Evolutionary conservation across 140 eudicot genomes (phyloP).

Genomic region (Flaveria floridana): DNA sequence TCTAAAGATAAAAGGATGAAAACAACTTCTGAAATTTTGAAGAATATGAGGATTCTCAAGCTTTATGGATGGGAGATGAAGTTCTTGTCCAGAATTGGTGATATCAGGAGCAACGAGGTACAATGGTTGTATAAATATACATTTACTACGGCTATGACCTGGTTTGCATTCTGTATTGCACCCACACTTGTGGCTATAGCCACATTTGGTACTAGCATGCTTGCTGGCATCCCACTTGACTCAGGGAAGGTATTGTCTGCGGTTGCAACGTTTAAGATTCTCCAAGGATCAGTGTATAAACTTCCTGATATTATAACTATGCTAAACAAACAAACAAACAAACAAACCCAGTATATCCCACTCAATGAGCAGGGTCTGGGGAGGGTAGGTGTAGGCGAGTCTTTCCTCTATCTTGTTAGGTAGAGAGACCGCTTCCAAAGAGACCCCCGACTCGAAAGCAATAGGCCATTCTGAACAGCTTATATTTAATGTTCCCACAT

Average conservation of each 20-base stretch:
- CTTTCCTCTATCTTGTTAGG: too few relatives aligned
- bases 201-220: slow-evolving; percentile 63
- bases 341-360: too few relatives aligned
- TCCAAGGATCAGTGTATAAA: slow-evolving; percentile 62
- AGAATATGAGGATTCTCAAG: slow-evolving; percentile 84
- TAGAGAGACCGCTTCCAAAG: too few relatives aligned
- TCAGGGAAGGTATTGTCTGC: slow-evolving; percentile 79
- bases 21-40: slow-evolving; percentile 73
- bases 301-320: slow-evolving; percentile 68
- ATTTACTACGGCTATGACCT: slow-evolving; percentile 42
- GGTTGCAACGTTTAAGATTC: slow-evolving; percentile 67
- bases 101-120: slow-evolving; percentile 49
- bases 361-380: too few relatives aligned
- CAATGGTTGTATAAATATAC: slow-evolving; percentile 53
- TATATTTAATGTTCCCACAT: too few relatives aligned
- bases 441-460: too few relatives aligned
- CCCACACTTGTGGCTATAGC: slow-evolving; percentile 69
- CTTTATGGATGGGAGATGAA: slow-evolving; percentile 94
- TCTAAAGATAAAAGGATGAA: slow-evolving; percentile 79
- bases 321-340: too few relatives aligned
- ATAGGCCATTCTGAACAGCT: too few relatives aligned
- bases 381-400: too few relatives aligned
- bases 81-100: slow-evolving; percentile 62
- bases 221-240: slow-evolving; percentile 67
- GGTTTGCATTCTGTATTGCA: slow-evolving; percentile 57